Percentiles rank a stretch among this genome's conserved stretches.
Evolutionary conservation across 345 rosid species (phyloP).

Genomic region (Microcos paniculata): DNA sequence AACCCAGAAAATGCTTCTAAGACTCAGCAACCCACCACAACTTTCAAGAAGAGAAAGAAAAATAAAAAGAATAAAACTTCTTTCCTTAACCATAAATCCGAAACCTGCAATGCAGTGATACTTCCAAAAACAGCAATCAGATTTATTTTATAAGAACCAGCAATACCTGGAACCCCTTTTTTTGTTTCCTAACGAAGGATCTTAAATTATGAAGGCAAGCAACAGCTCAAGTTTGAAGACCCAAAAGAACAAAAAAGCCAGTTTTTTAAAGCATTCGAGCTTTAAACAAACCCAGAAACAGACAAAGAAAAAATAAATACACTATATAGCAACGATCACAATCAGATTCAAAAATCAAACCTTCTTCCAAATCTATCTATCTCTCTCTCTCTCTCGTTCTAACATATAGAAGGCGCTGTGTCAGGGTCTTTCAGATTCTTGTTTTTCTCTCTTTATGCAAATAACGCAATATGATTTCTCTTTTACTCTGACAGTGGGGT

Average conservation of each 20-base stretch:
- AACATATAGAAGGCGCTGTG: conserved; percentile 34
- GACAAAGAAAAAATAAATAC: conserved; percentile 11
- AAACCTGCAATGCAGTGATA: conserved; percentile 9
- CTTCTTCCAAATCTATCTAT: conserved; percentile 21
- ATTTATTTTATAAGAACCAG: conserved; percentile 16
- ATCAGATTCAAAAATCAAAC: conserved; percentile 48
- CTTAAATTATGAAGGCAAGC: background rate
- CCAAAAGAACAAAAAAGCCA: background rate
- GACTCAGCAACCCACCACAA: conserved; percentile 10
- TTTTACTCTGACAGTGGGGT: background rate
- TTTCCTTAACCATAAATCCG: background rate
- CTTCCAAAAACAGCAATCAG: conserved; percentile 32
- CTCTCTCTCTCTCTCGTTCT: conserved; percentile 18
- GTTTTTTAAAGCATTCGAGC: conserved; percentile 1
- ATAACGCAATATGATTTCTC: background rate
- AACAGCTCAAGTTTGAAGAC: conserved; percentile 25
- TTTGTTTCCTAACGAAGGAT: conserved; percentile 12
- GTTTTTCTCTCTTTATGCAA: background rate
- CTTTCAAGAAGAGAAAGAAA: background rate
- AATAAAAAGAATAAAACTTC: background rate
- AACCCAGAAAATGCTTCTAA: conserved; percentile 26
- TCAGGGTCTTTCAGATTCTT: conserved; percentile 44
- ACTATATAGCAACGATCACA: conserved; percentile 10
- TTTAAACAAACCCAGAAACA: conserved; percentile 20
- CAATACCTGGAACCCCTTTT: conserved; percentile 25